Evolutionary conservation across 2,329 filamentous ascomycete species (phyloP).

Genomic region (Teratosphaeria zuluensis): DNA sequence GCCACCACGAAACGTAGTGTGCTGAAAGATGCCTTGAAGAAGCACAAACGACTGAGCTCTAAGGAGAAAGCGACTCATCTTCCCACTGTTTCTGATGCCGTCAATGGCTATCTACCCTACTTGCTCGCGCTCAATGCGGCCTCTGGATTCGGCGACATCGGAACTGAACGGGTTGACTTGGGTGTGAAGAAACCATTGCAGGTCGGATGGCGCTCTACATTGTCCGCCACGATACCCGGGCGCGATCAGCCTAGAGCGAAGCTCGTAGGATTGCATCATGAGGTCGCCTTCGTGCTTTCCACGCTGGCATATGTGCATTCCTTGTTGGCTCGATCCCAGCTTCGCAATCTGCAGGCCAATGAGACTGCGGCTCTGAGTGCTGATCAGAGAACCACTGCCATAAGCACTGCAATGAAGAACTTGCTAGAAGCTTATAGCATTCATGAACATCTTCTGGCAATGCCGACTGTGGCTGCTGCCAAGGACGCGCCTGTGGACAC

Average conservation of each 20-base stretch:
- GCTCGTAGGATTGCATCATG: constrained; percentile 67
- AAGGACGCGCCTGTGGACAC: constrained; percentile 32
- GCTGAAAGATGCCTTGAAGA: constrained; percentile 73
- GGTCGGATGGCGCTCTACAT: constrained; percentile 70
- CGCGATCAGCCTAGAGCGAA: constrained; percentile 58
- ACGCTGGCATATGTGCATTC: constrained; percentile 67
- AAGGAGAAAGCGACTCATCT: constrained; percentile 62
- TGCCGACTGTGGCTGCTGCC: constrained; percentile 40
- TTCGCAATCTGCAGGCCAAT: constrained; percentile 63
- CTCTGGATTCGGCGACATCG: constrained; percentile 39
- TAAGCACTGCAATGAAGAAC: constrained; percentile 65
- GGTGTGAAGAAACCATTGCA: constrained; percentile 59
- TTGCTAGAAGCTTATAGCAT: constrained; percentile 71
- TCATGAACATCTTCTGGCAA: constrained; percentile 55
- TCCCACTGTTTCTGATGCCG: constrained; percentile 54
- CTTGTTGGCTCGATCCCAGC: constrained; percentile 58
- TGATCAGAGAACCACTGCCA: constrained; percentile 59
- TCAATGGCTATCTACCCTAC: constrained; percentile 76
- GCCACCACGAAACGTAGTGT: constrained; percentile 78
- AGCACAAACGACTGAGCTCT: constrained; percentile 75
- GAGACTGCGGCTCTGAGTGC: constrained; percentile 46
- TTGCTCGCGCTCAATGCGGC: constrained; percentile 68
- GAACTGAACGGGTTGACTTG: constrained; percentile 56
- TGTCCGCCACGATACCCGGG: constrained; percentile 55
- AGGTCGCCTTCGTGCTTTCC: constrained; percentile 69